These are phyloP conservation scores for Boletus sp. DNA, from an alignment of 768 basidiomycete species.

Conservation along the genomic window DNA sequence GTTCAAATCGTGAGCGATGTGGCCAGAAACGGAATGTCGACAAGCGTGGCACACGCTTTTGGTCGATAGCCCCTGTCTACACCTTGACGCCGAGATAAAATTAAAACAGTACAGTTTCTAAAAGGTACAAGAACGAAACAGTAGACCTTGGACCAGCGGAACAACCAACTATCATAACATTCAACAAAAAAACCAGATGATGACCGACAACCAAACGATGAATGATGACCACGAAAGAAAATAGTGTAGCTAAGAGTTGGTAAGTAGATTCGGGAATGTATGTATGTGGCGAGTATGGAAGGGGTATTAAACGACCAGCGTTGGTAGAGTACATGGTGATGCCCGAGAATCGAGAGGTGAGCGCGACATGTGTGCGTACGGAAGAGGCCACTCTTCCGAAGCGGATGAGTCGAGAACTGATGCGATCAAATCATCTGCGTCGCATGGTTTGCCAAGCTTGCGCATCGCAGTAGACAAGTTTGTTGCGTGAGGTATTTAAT, in stretches of 20 bases:
- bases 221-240: not conserved
- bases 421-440: not conserved
- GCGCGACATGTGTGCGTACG: not conserved
- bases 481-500: not conserved
- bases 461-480: not conserved
- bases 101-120: slow-evolving; percentile 3
- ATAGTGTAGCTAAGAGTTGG: slow-evolving; percentile 6
- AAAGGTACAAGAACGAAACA: slow-evolving; percentile 10
- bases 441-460: not conserved
- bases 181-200: slow-evolving; percentile 6
- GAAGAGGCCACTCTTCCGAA: not conserved
- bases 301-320: slow-evolving; percentile 32
- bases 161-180: slow-evolving; percentile 6
- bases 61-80: not conserved
- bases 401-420: not conserved
- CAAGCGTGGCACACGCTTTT: not conserved
- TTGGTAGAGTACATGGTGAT: slow-evolving; percentile 13
- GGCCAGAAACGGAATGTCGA: slow-evolving; percentile 11
- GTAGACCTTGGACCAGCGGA: slow-evolving; percentile 2
- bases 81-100: not conserved
- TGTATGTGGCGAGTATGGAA: slow-evolving; percentile 8
- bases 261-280: slow-evolving; percentile 16
- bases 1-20: slow-evolving; percentile 4
- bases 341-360: not conserved
- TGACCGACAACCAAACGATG: slow-evolving; percentile 6